A percentile compares a stretch with the other conserved stretches of the same genome.
Conservation (phyloP, 805 yeast species). For the Saturnispora hagleri region DNA sequence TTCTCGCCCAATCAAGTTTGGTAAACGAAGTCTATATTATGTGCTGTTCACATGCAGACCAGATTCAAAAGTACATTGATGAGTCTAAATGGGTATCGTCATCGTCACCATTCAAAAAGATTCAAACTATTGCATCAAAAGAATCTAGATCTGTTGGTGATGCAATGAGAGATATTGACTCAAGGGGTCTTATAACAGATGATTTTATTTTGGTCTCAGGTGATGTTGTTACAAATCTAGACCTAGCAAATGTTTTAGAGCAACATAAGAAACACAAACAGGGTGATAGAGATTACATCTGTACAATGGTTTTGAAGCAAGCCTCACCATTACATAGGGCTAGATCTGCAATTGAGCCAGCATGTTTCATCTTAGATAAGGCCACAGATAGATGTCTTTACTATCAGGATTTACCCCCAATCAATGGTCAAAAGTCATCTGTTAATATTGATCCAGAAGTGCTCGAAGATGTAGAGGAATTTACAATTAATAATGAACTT, state of each 20-base stretch:
- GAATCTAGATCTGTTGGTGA: conserved; percentile 93
- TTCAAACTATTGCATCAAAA: conserved; percentile 70
- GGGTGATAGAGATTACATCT: conserved; percentile 80
- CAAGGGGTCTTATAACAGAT: conserved; percentile 79
- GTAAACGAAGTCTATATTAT: conserved; percentile 84
- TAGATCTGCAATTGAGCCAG: conserved; percentile 72
- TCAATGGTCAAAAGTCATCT: conserved; percentile 36
- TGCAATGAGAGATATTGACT: conserved; percentile 92
- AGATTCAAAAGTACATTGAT: conserved; percentile 74
- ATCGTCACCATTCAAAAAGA: conserved; percentile 70
- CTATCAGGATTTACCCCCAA: conserved; percentile 66
- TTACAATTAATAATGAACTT: conserved; percentile 79
- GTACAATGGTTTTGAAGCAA: conserved; percentile 86
- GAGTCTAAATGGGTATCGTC: conserved; percentile 57
- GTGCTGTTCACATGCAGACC: conserved; percentile 87
- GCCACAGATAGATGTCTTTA: conserved; percentile 68
- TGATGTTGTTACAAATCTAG: conserved; percentile 90
- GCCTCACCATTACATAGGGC: conserved; percentile 82
- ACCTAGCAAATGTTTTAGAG: conserved; percentile 61
- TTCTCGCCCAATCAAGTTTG: conserved; percentile 72
- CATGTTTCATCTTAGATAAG: conserved; percentile 74
- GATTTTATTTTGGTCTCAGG: conserved; percentile 89
- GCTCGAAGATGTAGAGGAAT: conserved; percentile 64
- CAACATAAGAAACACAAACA: conserved; percentile 65
- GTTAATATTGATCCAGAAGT: conserved; percentile 77